Conservation (phyloP, 1,284 basidiomycete species). For the Lentinula novae-zelandiae region DNA sequence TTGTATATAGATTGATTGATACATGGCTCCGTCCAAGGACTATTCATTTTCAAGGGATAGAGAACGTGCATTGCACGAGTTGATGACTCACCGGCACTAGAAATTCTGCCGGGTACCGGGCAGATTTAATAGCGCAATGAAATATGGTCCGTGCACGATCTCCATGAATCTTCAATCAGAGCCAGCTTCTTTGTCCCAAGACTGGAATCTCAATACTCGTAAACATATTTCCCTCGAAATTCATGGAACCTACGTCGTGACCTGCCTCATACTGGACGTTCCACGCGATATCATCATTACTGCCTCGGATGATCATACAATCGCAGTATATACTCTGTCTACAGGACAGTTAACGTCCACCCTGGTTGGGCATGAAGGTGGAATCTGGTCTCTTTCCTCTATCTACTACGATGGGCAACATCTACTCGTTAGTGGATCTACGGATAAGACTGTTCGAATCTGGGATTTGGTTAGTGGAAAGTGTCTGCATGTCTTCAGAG, state of each 20-base stretch:
- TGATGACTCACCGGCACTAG: too few relatives aligned
- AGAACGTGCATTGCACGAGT: too few relatives aligned
- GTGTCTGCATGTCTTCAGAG: slow-evolving; percentile 88
- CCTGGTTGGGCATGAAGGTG: slow-evolving; percentile 88
- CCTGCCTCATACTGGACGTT: slow-evolving; percentile 85
- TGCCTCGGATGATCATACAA: slow-evolving; percentile 90
- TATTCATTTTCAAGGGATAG: too few relatives aligned
- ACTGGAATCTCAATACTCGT: slow-evolving; percentile 52
- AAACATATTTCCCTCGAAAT: slow-evolving; percentile 80
- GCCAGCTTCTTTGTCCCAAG: not conserved
- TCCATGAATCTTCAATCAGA: not conserved
- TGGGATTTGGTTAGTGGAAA: slow-evolving; percentile 68
- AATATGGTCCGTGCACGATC: not conserved
- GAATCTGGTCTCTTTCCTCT: slow-evolving; percentile 86
- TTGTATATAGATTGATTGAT: too few relatives aligned
- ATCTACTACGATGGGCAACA: slow-evolving; percentile 60
- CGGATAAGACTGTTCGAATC: slow-evolving; percentile 90
- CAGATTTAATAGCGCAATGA: not conserved
- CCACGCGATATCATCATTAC: slow-evolving; percentile 84
- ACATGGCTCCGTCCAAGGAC: too few relatives aligned
- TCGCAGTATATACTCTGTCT: slow-evolving; percentile 83
- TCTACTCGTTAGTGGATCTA: slow-evolving; percentile 88
- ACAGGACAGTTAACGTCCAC: slow-evolving; percentile 73
- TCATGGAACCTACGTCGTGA: slow-evolving; percentile 87
- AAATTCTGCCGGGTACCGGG: too few relatives aligned